Percentiles rank a stretch among this genome's conserved stretches.
These are phyloP conservation scores for Calonectria leucothoes DNA, from an alignment of 2,329 filamentous ascomycete species.

Conservation along the genomic window DNA sequence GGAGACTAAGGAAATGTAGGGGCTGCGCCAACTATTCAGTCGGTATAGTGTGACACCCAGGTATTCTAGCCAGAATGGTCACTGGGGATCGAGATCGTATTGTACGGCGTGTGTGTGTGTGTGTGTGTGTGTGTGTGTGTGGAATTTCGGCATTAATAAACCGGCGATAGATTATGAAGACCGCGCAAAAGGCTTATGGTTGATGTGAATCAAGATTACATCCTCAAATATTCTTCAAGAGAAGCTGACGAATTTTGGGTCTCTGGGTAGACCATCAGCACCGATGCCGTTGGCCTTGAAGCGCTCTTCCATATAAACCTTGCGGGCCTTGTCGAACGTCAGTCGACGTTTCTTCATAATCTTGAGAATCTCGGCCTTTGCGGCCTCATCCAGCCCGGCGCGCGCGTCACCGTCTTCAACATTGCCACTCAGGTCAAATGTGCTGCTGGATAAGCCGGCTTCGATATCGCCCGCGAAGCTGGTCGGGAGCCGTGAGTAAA, in stretches of 20 bases:
- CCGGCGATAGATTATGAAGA: not conserved
- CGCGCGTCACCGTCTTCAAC: constrained; percentile 82
- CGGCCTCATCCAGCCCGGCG: constrained; percentile 81
- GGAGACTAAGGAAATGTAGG: constrained; percentile 31
- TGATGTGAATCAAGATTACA: not conserved
- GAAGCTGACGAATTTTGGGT: constrained; percentile 97
- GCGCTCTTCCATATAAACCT: constrained; percentile 84
- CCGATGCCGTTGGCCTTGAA: constrained; percentile 92
- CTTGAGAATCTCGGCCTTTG: constrained; percentile 83
- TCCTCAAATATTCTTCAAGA: constrained; percentile 43
- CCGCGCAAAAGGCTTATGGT: not conserved
- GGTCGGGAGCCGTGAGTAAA: constrained; percentile 82
- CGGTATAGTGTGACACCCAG: not conserved
- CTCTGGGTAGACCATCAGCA: constrained; percentile 85
- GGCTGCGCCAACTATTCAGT: constrained; percentile 32
- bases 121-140: not conserved
- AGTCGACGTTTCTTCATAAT: constrained; percentile 92
- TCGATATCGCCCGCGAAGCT: constrained; percentile 89
- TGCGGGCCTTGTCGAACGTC: constrained; percentile 90
- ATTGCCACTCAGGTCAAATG: constrained; percentile 87
- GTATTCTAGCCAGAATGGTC: not conserved
- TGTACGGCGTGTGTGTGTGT: not conserved
- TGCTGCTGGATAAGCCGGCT: constrained; percentile 83
- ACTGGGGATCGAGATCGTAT: not conserved
- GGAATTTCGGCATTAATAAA: not conserved